Evolutionary conservation across 805 yeast genomes (phyloP), one percentile per base, ranked within the genome.

Genomic region (Teunomyces stri): DNA sequence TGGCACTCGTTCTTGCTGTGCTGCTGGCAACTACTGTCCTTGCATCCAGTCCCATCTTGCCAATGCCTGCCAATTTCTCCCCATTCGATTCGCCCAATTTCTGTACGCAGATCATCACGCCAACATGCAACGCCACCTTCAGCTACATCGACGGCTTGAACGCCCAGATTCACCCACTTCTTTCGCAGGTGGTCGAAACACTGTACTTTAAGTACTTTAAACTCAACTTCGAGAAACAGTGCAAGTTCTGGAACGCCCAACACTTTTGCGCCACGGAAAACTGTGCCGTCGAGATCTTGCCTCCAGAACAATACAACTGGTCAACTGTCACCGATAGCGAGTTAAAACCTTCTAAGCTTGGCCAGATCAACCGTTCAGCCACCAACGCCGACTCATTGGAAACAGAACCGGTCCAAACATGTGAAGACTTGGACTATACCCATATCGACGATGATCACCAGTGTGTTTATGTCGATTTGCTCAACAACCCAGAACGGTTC

Each of bases 401-500:
- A 57, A 64, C 31, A 61, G 64, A 11, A 65, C 60, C 21, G 59
- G 52, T 42, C 29, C 47, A 25, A n/a, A 60, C 56, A 34, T 64
- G 75, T 48, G 72, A 72, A 43, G 83, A 80, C 54, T 67, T 78
- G 47, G 88, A 85, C 58, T 87, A 85, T 69, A 83, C 88, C 60
- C 87, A 84, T 60, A 68, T 84, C 33, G 88, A 82, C 57, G 76
- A 78, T 40, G 80, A 78, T 54, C 81, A 81, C 56, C 78, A 82
- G 50, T 83, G 90, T 46, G 97, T 89, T 1, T 85, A 85, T 57
- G 96, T 94, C 25, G 89, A 91, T 59, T 76, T 94, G 47, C 74
- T 85, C 16, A 88, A 87, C 46, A 95, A 95, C 61, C 97, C 96
- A 0, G 99, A 94, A 66, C 76, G 98, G 59, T 94, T 88, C 70